A percentile compares a stretch with the other conserved stretches of the same genome.
These are phyloP conservation scores for Perkinsus olseni DNA, from an alignment of 169 alveolate species.

Conservation along the genomic window DNA sequence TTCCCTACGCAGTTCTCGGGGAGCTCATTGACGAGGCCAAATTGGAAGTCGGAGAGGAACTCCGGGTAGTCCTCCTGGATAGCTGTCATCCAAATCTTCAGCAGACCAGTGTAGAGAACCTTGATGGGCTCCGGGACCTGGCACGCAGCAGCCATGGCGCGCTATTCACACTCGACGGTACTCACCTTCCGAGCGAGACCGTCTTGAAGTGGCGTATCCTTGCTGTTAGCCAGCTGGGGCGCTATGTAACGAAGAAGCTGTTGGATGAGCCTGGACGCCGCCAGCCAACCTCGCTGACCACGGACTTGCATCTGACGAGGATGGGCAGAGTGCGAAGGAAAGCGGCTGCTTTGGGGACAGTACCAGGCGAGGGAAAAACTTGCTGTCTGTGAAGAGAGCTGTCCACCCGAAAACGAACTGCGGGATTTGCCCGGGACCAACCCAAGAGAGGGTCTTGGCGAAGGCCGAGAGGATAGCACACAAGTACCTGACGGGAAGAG, in stretches of 20 bases:
- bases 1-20: constrained; percentile 81
- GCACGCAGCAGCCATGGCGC: not conserved
- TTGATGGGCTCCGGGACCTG: not conserved
- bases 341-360: not conserved
- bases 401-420: not conserved
- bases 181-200: not conserved
- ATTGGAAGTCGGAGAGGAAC: constrained; percentile 80
- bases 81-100: not conserved
- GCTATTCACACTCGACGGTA: not conserved
- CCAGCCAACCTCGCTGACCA: not conserved
- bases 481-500: not conserved
- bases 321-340: not conserved
- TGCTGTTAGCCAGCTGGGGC: not conserved
- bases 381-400: not conserved
- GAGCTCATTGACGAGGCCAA: constrained; percentile 72
- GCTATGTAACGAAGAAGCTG: not conserved
- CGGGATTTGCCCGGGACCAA: not conserved
- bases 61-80: constrained; percentile 83
- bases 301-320: not conserved
- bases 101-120: not conserved
- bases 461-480: not conserved
- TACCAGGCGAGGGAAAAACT: not conserved
- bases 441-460: constrained; percentile 1
- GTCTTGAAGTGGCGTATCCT: not conserved
- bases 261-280: not conserved